Conservation (phyloP, 2,329 filamentous ascomycete species). For the Fusarium citri region DNA sequence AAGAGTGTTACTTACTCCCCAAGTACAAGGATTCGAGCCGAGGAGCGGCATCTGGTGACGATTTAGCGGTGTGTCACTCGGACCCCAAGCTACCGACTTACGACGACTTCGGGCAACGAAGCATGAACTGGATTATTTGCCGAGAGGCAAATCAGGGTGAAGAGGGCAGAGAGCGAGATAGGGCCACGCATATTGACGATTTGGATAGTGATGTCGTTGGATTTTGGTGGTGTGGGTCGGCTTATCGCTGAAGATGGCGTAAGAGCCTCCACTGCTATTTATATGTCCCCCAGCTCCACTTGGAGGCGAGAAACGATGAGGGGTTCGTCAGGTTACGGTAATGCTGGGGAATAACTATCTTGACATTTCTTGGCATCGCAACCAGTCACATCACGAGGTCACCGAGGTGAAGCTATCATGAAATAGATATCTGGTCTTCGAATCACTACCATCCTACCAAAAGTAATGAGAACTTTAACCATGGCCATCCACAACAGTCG, state of each 20-base stretch:
- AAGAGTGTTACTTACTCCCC: background rate
- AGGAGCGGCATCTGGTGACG: background rate
- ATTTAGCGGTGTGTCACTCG: background rate
- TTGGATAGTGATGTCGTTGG: background rate
- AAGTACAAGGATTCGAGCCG: conserved; percentile 3
- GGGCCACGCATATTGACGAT: background rate
- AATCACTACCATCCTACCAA: background rate
- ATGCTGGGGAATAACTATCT: background rate
- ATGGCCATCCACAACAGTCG: background rate
- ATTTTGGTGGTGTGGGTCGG: background rate
- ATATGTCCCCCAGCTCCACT: background rate
- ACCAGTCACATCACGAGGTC: background rate
- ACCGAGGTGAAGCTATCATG: background rate
- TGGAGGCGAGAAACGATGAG: background rate
- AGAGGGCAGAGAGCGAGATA: background rate
- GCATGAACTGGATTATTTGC: background rate
- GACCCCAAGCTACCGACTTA: background rate
- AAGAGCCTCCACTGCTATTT: background rate
- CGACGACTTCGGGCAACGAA: background rate
- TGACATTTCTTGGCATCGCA: background rate
- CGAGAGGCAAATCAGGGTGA: background rate
- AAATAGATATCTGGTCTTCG: background rate
- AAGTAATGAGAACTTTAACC: background rate
- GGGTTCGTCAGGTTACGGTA: background rate
- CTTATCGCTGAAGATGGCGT: background rate